These are phyloP conservation scores for Russula earlei DNA, from an alignment of 768 basidiomycete species.

Conservation along the genomic window DNA sequence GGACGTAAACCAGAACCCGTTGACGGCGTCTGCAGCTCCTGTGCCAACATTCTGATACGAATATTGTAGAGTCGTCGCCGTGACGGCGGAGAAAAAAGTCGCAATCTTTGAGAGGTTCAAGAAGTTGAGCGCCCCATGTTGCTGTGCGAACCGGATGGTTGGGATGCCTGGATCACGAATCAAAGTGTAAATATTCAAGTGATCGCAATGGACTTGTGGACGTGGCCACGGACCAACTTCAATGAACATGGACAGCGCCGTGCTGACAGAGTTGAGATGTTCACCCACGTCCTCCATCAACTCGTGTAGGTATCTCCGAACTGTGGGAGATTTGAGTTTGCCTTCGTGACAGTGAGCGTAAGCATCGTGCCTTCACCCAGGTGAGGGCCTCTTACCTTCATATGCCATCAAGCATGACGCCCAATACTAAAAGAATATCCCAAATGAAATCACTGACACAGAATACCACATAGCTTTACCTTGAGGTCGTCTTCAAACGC, in stretches of 20 bases:
- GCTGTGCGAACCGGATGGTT: constrained; percentile 67
- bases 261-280: constrained; percentile 58
- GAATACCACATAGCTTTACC: constrained; percentile 27
- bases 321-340: constrained; percentile 64
- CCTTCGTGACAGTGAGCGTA: constrained; percentile 29
- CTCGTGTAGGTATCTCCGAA: constrained; percentile 67
- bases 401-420: constrained; percentile 62
- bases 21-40: constrained; percentile 43
- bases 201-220: constrained; percentile 5
- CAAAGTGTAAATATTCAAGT: background rate
- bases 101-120: constrained; percentile 69
- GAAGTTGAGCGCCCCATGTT: constrained; percentile 61
- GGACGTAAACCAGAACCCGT: constrained; percentile 66
- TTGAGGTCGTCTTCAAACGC: constrained; percentile 63
- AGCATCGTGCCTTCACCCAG: background rate
- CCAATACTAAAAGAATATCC: constrained; percentile 46
- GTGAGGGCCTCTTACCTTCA: constrained; percentile 33
- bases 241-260: constrained; percentile 60
- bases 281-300: constrained; percentile 63
- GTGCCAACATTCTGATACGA: constrained; percentile 42
- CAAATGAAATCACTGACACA: background rate
- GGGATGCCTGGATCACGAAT: constrained; percentile 44
- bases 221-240: constrained; percentile 50
- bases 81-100: constrained; percentile 69
- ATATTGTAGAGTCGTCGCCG: constrained; percentile 64